Evolutionary conservation across 2,329 filamentous ascomycete genomes (phyloP), one percentile per base, ranked within the genome.

Genomic region (Xylaria digitata): DNA sequence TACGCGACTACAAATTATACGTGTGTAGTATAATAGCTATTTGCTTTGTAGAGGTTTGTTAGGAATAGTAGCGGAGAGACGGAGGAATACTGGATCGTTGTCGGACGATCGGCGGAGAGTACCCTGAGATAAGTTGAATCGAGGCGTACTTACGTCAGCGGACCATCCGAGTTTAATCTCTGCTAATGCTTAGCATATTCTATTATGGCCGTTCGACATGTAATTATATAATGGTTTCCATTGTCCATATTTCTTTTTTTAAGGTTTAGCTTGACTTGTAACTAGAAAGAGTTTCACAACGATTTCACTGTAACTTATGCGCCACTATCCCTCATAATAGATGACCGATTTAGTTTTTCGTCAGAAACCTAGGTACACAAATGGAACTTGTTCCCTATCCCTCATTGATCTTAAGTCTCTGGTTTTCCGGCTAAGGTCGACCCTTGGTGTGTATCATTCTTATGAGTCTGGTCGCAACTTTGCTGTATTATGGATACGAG

Each of bases 21-120:
- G 9, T 53, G 32, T 13, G 50, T 13, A 42, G 7, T 30, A 15
- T 6, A 11, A 43, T n/a, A 9, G 21, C 37, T 21, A 26, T 26
- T 30, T 6, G 1, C 6, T 40, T 11, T 26, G 13, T 40, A 34
- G 6, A 34, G 32, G 3, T 34, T 19, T 26, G 6, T 11, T 6
- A 0, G 11, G 32, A 23, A 23, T 17, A 19, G 37, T 19, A 13
- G 17, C 40, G 46, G 42, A 40, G 23, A 55, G 9, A 55, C 45
- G 42, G 55, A 54, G 40, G 34, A 21, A 26, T 17, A 3, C 7
- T 21, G 54, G 48, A 50, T 11, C 54, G 40, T 50, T 17, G 17
- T 54, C 55, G 55, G 61, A 64, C 5, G 48, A 42, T 64, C 32
- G 15, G 8, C 50, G 50, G 59, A 55, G 6, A 42, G 50, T 62